Conservation (phyloP, 768 basidiomycete species). For the Pisolithus sp. region DNA sequence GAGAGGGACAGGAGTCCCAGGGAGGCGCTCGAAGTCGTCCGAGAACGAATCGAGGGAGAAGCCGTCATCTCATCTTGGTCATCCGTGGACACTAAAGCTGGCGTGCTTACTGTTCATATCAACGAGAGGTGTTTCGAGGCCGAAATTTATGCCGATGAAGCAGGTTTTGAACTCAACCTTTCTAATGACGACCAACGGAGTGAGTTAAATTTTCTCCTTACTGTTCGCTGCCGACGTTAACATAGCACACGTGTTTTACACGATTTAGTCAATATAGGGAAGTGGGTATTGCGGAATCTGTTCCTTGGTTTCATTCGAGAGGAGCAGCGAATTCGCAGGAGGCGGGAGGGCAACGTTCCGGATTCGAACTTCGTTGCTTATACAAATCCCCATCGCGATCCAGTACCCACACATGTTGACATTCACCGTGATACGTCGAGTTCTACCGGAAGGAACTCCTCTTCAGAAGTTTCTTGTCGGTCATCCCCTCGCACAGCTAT, state of each 20-base stretch:
- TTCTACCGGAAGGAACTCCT: constrained; percentile 21
- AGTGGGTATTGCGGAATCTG: constrained; percentile 83
- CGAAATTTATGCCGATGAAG: constrained; percentile 92
- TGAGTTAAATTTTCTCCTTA: constrained; percentile 33
- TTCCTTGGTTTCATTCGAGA: constrained; percentile 75
- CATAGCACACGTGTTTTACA: not conserved
- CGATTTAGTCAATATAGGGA: constrained; percentile 77
- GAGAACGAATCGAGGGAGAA: constrained; percentile 92
- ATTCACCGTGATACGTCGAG: constrained; percentile 14
- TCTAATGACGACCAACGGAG: constrained; percentile 77
- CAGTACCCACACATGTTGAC: constrained; percentile 21
- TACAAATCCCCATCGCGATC: constrained; percentile 16
- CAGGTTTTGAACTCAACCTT: constrained; percentile 59
- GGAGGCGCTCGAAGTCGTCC: constrained; percentile 81
- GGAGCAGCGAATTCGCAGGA: constrained; percentile 43
- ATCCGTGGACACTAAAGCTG: constrained; percentile 82
- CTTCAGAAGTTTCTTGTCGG: constrained; percentile 24
- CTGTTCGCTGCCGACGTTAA: not conserved
- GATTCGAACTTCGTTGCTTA: constrained; percentile 13
- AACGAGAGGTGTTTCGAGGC: constrained; percentile 89
- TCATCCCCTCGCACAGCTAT: constrained; percentile 18
- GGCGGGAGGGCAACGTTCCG: constrained; percentile 22
- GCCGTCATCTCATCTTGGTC: constrained; percentile 83
- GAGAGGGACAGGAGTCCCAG: constrained; percentile 59
- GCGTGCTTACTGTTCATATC: constrained; percentile 81